These are phyloP conservation scores for Bidens hawaiensis DNA, from an alignment of 140 eudicot genomes.

Conservation along the genomic window DNA sequence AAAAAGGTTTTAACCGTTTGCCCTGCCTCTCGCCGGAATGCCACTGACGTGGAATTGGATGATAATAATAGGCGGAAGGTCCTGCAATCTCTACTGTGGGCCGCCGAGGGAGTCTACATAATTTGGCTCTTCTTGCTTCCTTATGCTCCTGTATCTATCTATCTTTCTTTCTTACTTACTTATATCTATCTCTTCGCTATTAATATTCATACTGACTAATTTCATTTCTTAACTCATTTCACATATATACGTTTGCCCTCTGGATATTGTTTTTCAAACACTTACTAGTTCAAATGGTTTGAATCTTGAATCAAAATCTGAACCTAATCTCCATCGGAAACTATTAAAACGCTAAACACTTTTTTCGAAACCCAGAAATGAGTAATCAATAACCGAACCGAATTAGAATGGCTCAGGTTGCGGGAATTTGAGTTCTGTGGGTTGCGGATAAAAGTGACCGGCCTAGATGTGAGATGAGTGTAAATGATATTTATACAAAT, in stretches of 20 bases:
- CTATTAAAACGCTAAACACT: no score
- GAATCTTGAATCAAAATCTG: no score
- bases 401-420: no score
- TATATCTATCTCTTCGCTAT: not conserved
- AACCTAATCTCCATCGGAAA: no score
- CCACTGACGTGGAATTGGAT: slow-evolving; percentile 35
- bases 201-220: not conserved
- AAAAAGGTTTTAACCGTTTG: slow-evolving; percentile 3
- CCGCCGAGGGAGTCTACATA: slow-evolving; percentile 66
- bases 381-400: no score
- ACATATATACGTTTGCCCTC: not conserved
- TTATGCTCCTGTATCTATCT: slow-evolving; percentile 73
- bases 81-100: slow-evolving; percentile 49
- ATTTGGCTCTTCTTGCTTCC: slow-evolving; percentile 95
- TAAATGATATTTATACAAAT: not conserved
- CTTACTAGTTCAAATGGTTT: no score
- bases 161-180: not conserved
- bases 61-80: slow-evolving; percentile 34
- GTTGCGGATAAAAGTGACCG: no score
- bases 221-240: not conserved
- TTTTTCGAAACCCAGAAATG: no score
- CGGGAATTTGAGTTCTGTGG: no score
- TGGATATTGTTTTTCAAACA: no score
- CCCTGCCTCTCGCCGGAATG: slow-evolving; percentile 35
- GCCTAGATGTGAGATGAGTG: not conserved